Evolutionary conservation across 148 eudicot species (phyloP), one percentile per base, ranked within the genome.

Genomic region (Rhododendron vialii): DNA sequence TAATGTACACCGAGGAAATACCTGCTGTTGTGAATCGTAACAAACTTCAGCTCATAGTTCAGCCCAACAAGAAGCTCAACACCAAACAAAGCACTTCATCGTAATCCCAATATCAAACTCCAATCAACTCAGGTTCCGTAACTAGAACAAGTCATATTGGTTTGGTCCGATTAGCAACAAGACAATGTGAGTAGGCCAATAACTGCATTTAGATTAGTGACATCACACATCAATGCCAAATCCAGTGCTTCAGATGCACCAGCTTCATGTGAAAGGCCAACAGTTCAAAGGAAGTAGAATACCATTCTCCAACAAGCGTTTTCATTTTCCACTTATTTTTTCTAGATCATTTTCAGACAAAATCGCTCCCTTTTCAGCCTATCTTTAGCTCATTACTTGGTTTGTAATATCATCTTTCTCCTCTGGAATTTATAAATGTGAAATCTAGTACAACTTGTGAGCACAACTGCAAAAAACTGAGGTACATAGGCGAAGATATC

Each of bases 181-280:
- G 41, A 80, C 28, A 80, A 14, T 80, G 38, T 28, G 5, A 15
- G 53, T 11, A 53, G 28, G 59, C 82, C 30, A 53, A 53, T 53
- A 11, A 48, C 14, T n/a, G 81, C 51, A 20, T 24, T 43, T 78
- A 24, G 51, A 43, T 9, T 20, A 20, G 30, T 20, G 14, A 78
- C 51, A 13, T 26, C 53, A 30, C 22, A 80, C 61, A 17, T 24
- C 38, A 30, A 30, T 80, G n/a, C 65, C 65, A 51, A 51, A 51
- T 80, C 83, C 63, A 80, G 65, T 33, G 65, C 83, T 50, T 80
- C 83, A n/a, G 67, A 81, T 9, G 15, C 83, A 81, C 28, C 38
- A n/a, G 15, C 81, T 78, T 47, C 82, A 48, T 47, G 82, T 51
- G 35, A 79, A 78, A 79, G 18, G 20, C 28, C 22, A 1, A 14